Evolutionary conservation across 441 rosid genomes (phyloP), one percentile per base, ranked within the genome.

Genomic region (Isatis lusitanica): DNA sequence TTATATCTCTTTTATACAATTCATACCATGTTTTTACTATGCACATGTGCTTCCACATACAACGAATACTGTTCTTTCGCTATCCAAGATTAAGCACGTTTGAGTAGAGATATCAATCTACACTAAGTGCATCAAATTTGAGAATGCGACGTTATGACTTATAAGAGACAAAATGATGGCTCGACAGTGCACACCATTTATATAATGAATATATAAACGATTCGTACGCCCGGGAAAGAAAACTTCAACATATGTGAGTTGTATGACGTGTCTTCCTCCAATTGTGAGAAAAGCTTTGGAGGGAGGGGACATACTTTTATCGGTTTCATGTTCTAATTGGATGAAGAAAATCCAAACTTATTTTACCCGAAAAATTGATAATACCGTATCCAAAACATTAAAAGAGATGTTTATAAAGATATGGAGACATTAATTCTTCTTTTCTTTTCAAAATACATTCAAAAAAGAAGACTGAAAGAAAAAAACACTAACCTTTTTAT

Each of bases 181-280:
- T 13, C 61, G 62, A 66, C 68, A 68, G 51, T 66, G 61, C 51
- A 66, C 42, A 58, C 53, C 53, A 30, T 65, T 66, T 30, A 30
- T 52, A 26, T 12, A 52, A 52, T 4, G 3, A 30, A 30, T 35
- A 35, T 35, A 35, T 5, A 55, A 26, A 26, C 3, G 30, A 55
- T 55, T 7, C 38, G 24, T 38, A 40, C 38, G 46, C 31, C 47
- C 36, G 70, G 42, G 26, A 51, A 38, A n/a, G n/a, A 66, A 52
- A 38, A 38, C 59, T 74, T 74, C 65, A 56, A 4, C 1, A 48
- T 21, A 48, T 74, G 61, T 61, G 51, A 68, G 65, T 75, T 62
- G 59, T 63, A 26, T 75, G 79, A 63, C 56, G 75, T 46, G 79
- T 75, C 71, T 56, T 75, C 71, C 66, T 69, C 75, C 21, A 55